These are phyloP conservation scores for Hypoxylon sp. DNA, from an alignment of 2,329 filamentous ascomycete species.

Conservation along the genomic window DNA sequence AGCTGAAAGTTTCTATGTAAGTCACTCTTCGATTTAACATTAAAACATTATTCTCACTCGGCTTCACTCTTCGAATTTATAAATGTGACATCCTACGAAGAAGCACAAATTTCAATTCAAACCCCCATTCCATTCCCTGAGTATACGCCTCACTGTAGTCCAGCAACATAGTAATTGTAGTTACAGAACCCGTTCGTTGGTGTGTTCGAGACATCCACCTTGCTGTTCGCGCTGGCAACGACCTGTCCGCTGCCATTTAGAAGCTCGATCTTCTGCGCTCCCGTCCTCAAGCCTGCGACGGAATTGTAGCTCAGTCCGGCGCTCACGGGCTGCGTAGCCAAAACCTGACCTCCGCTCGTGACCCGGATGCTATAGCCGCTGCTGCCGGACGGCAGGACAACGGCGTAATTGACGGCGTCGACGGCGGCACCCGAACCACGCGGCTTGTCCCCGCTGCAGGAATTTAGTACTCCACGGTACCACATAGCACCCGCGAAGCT, in stretches of 20 bases:
- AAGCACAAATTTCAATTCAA: background rate
- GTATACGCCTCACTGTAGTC: slow-evolving; percentile 37
- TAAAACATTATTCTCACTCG: background rate
- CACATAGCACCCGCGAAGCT: slow-evolving; percentile 54
- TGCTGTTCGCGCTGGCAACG: slow-evolving; percentile 43
- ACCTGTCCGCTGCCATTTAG: slow-evolving; percentile 46
- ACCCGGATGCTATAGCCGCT: slow-evolving; percentile 44
- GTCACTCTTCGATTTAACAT: background rate
- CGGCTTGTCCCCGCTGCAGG: slow-evolving; percentile 45
- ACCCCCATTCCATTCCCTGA: background rate
- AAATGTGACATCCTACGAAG: background rate
- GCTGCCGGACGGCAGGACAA: slow-evolving; percentile 45
- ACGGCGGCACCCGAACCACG: slow-evolving; percentile 46
- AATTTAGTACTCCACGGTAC: slow-evolving; percentile 51
- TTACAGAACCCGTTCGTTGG: slow-evolving; percentile 51
- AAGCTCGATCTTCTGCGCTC: slow-evolving; percentile 53
- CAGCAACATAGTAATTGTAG: slow-evolving; percentile 54
- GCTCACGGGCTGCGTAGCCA: slow-evolving; percentile 41
- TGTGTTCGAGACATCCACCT: slow-evolving; percentile 47
- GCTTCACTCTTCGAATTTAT: background rate
- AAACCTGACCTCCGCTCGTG: slow-evolving; percentile 48
- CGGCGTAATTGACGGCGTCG: slow-evolving; percentile 54
- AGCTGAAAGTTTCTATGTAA: no score
- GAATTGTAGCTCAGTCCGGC: slow-evolving; percentile 51
- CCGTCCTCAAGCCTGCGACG: slow-evolving; percentile 46